Evolutionary conservation across 176 grass and related monocot genomes (phyloP).

Genomic region (Phoenix dactylifera): DNA sequence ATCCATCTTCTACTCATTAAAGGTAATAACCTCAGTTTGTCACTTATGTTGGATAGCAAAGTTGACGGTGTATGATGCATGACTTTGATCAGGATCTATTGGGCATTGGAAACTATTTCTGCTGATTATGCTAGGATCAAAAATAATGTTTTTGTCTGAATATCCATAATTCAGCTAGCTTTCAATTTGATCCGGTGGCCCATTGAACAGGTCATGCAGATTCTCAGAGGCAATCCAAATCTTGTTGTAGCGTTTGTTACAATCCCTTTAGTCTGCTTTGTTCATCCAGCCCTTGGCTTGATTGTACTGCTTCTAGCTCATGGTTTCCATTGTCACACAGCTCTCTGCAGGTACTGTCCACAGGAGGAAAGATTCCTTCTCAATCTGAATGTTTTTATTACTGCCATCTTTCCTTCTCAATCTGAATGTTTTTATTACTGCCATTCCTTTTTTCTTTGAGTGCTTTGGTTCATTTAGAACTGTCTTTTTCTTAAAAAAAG

Average conservation of each 20-base stretch:
- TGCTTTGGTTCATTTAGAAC: no score
- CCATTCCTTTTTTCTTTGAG: no score
- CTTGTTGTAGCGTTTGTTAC: conserved; percentile 59
- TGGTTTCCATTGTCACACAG: conserved; percentile 55
- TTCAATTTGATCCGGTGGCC: conserved; percentile 25
- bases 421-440: no score
- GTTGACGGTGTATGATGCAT: background rate
- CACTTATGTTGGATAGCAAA: background rate
- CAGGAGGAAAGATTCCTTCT: background rate
- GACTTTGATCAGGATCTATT: background rate
- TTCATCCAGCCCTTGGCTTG: conserved; percentile 89
- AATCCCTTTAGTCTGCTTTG: conserved; percentile 58
- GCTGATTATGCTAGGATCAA: background rate
- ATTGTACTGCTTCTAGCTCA: conserved; percentile 73
- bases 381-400: no score
- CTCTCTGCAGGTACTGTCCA: conserved; percentile 71
- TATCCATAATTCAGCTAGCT: conserved; percentile 17
- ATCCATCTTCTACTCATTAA: conserved; percentile 60
- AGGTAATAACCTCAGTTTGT: conserved; percentile 48
- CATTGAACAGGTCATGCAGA: conserved; percentile 70
- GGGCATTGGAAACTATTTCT: background rate
- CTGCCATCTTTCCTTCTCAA: no score
- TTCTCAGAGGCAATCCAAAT: conserved; percentile 60
- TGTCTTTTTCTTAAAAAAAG: no score
- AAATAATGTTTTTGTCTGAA: background rate